Evolutionary conservation across 768 basidiomycete genomes (phyloP), one percentile per base, ranked within the genome.

Genomic region (Boletus reticulatus): DNA sequence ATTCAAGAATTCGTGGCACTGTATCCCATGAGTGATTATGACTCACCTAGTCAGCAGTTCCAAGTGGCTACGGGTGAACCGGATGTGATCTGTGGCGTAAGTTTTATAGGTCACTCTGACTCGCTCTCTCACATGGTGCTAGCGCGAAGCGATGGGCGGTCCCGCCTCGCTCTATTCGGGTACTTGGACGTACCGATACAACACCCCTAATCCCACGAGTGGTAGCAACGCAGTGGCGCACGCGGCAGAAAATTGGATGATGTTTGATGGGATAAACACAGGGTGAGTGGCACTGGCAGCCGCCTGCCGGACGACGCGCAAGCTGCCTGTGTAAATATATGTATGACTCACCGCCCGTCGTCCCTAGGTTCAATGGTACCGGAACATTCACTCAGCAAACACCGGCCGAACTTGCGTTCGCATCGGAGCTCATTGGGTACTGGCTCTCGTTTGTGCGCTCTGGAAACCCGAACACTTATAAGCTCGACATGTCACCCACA

Each of bases 171-270:
- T 67, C 19, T 57, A 22, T 38, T 68, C 62, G 16, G 68, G 70
- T 16, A 67, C 79, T 3, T 85, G 76, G 76, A 80, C 80, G 13
- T 85, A 84, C 60, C 75, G 83, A 27, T 85, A 84, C 66, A 84
- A 85, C 65, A 80, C 84, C 55, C 70, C 74, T 5, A 78, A 82
- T 50, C 80, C 80, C 8, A 78, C 80, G 0, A 57, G 59, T 5
- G 70, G 70, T 16, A 70, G 70, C 17, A 49, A 64, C 1, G 70
- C 48, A 10, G 79, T 81, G 2, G 66, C 50, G 2, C 84, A 85
- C 57, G 78, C 84, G 8, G 76, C 85, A 1, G 85, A 84, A 64
- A 84, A 86, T 61, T 85, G 81, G 80, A 84, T 84, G 82, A 81
- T 85, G 84, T 85, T 84, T 71, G 66, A 68, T 20, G 84, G 86